Base-by-base conservation (phyloP, 768 basidiomycete genomes). In the Auriculariales sp. region DNA sequence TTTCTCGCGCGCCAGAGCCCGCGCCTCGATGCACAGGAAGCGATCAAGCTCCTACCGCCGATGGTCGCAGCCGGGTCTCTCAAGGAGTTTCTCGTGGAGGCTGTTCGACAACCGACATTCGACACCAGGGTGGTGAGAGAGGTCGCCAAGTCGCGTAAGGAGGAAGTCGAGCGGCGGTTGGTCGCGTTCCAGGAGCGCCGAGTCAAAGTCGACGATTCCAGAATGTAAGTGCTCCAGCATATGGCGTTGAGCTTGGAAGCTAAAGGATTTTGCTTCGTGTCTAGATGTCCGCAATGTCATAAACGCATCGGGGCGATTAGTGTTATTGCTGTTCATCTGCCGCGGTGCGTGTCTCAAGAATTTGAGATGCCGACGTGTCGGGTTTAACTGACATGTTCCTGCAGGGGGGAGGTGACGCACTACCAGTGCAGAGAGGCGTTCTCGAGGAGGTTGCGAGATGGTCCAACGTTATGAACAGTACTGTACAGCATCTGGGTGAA, bases 321-420 rank as follows among this genome's bases (percentile, higher is more conserved):
- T 53, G 91, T 93, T 29, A 93, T 98, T 56, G 90, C 91, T 0
- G 87, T 94, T 2, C 93, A 97, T 70, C 71, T 82, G 6, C 93
- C 93, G 33, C 74, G 78, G 89, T 86, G 57, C 60, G 81, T 58
- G 5, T 15, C 4, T 22, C 19, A 3, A 28, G 3, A 5, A 6
- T 29, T 11, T 15, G 14, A 6, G n/a, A 1, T 36, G 35, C 7
- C 15, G n/a, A n/a, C n/a, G 22, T 52, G 15, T 7, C 17, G 24
- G 6, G 17, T 24, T 4, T 46, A 24, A 46, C 47, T 54, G 34
- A 52, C 47, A 19, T 1, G 6, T 7, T 39, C 29, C 45, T 3
- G 30, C 57, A 95, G 92, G 46, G 93, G 93, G 7, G 90, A 94
- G 65, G 93, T 95, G 2, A 98, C 92, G 0, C 94, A 97, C 65